phyloP scores from a whole-genome alignment of 73 alveolate species.

The Tetrahymena thermophila region DNA sequence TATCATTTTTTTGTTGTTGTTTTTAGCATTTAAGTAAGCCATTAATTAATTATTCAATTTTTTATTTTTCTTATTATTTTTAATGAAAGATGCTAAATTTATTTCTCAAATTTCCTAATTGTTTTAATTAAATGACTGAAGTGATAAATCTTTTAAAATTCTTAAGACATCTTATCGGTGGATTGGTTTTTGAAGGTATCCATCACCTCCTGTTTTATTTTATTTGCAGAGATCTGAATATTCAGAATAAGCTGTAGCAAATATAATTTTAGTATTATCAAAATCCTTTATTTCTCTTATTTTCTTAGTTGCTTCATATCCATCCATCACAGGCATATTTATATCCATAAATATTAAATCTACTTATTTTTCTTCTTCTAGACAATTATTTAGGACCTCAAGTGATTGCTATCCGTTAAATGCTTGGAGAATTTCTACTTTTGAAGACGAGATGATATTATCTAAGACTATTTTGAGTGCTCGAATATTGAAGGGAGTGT shows the following conservation, averaged over 20 bases:
- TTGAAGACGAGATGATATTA: background rate
- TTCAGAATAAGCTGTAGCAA: background rate
- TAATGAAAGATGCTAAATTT: too few relatives aligned
- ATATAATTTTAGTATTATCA: background rate
- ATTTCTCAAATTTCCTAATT: background rate
- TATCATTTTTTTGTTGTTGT: too few relatives aligned
- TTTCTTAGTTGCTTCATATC: slow-evolving; percentile 31
- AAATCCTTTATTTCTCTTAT: background rate
- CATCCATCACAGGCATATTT: slow-evolving; percentile 43
- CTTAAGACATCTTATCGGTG: background rate
- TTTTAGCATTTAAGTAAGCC: too few relatives aligned
- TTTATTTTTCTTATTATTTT: too few relatives aligned
- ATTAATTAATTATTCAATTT: too few relatives aligned
- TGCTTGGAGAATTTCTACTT: slow-evolving; percentile 8
- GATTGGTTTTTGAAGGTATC: background rate
- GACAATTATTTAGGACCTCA: background rate
- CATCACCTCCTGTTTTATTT: background rate
- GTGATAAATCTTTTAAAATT: background rate
- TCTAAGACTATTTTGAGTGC: background rate
- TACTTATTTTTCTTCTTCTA: background rate
- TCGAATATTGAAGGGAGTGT: background rate
- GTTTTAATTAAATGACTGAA: background rate
- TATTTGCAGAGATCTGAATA: background rate
- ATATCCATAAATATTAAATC: slow-evolving; percentile 28
- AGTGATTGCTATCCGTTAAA: slow-evolving; percentile 33